Evolutionary conservation across 805 yeast genomes (phyloP), one percentile per base, ranked within the genome.

Genomic region (Saccharomycopsis babjevae): DNA sequence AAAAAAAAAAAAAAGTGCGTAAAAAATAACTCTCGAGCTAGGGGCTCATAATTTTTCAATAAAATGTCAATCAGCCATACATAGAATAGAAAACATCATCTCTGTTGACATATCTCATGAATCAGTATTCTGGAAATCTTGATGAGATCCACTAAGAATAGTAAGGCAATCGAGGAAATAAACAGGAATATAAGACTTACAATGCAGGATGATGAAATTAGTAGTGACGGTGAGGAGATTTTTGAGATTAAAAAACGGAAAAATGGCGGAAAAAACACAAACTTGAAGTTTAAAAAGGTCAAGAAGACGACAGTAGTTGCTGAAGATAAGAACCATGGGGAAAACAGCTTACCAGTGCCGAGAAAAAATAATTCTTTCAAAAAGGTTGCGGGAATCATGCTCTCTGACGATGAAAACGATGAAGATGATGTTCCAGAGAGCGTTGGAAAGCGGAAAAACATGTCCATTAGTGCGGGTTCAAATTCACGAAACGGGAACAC

Each of bases 351-450:
- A 11, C 2, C 13, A 22, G 32, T 40, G 16, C 22, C 30, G 32
- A 46, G 28, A 25, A 46, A 22, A 32, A 4, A 22, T 8, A 15
- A 25, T 22, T n/a, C 28, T 11, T 18, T n/a, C 16, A 61, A 57
- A 22, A 63, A 60, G 40, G 22, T 63, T n/a, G 50, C 58, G 18
- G 39, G n/a, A 10, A 34, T 63, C 22, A 58, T 58, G 39, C 52
- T 56, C 25, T 34, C 42, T 20, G 64, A 59, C 20, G 64, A 57
- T 18, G 62, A 59, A 3, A 60, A 62, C 15, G 50, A 61, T 1
- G 46, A 61, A 3, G 15, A 10, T 8, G 16, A 25, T 22, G 20
- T 36, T 5, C 4, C 13, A 34, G 22, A 8, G 36, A 55, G 34
- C 7, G 13, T 22, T 16, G 2, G 3, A 25, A 22, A 10, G 1